Base-by-base conservation (phyloP, 83 land plant genomes). In the Diphasiastrum complanatum region DNA sequence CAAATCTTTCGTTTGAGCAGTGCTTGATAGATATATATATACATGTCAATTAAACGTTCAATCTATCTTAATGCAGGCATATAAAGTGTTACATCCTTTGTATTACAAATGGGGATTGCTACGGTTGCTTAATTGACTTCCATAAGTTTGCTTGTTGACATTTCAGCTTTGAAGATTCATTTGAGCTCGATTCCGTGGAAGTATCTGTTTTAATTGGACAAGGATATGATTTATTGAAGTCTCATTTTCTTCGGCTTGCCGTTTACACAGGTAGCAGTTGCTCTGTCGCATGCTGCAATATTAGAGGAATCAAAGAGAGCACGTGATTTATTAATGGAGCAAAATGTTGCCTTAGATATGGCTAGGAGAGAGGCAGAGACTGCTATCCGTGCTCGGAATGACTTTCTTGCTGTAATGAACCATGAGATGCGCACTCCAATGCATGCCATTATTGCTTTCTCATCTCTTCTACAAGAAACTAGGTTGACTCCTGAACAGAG, bases 281-380 rank as follows among this genome's bases (percentile, higher is more conserved):
- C 97, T 23, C 78, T 91, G 5, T 91, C 97, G 12, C 97, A 91
- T 75, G 97, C 97, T 49, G 77, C 95, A 2, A 82, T 91, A 47
- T 66, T 91, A 51, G 97, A 91, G 63, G 95, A 91, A 57, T 84
- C 97, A 3, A 85, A 83, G 28, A 57, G 77, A 36, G 82, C 83
- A 78, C 78, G 85, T 37, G 87, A 83, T 33, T 67, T 70, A 20
- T 65, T 91, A 5, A 81, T 19, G 50, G 90, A 82, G 25, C 90
- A 85, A 65, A 87, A 87, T 36, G 74, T 83, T 16, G 81, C 82
- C 2, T 52, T 91, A 38, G 82, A 82, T 34, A 79, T 47, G 47
- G 97, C 90, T 4, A 75, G 70, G 31, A 47, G 51, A 34, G 68
- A 85, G 51, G 95, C 85, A 0, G 68, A 85, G 78, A 85, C 79